Evolutionary conservation across 2,329 filamentous ascomycete species (phyloP).

Genomic region (Aspergillus candidus): DNA sequence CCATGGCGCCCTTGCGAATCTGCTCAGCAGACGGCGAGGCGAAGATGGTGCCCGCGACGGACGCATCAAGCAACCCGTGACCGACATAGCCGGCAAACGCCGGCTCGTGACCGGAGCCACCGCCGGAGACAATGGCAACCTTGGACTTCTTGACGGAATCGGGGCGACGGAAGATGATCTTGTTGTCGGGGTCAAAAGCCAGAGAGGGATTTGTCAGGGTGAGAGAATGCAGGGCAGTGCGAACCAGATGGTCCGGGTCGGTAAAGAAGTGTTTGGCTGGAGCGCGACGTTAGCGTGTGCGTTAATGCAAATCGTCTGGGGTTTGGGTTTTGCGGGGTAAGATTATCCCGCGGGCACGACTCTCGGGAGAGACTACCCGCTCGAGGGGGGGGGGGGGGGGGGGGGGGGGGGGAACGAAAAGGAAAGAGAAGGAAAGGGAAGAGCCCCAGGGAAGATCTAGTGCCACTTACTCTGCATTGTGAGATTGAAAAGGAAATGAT

Average conservation of each 20-base stretch:
- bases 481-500: slow-evolving; percentile 5
- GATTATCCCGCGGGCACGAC: slow-evolving; percentile 3
- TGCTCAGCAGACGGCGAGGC: slow-evolving; percentile 77
- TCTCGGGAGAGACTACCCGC: background rate
- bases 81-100: slow-evolving; percentile 83
- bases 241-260: slow-evolving; percentile 72
- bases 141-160: slow-evolving; percentile 47
- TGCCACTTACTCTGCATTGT: slow-evolving; percentile 34
- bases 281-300: slow-evolving; percentile 13
- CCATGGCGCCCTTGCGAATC: slow-evolving; percentile 67
- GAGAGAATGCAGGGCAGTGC: slow-evolving; percentile 66
- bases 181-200: slow-evolving; percentile 70
- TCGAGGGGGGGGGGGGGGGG: too few relatives aligned
- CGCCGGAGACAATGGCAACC: slow-evolving; percentile 80
- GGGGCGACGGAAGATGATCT: slow-evolving; percentile 73
- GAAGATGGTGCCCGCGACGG: slow-evolving; percentile 82
- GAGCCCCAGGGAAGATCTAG: background rate
- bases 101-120: slow-evolving; percentile 85
- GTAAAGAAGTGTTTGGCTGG: slow-evolving; percentile 78
- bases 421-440: background rate
- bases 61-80: slow-evolving; percentile 68
- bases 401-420: too few relatives aligned
- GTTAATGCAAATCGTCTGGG: slow-evolving; percentile 1
- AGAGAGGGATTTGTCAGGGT: slow-evolving; percentile 80
- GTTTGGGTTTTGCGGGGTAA: slow-evolving; percentile 8